These are phyloP conservation scores for Zygotorulaspora sp. DNA, from an alignment of 805 yeast species.

Conservation along the genomic window DNA sequence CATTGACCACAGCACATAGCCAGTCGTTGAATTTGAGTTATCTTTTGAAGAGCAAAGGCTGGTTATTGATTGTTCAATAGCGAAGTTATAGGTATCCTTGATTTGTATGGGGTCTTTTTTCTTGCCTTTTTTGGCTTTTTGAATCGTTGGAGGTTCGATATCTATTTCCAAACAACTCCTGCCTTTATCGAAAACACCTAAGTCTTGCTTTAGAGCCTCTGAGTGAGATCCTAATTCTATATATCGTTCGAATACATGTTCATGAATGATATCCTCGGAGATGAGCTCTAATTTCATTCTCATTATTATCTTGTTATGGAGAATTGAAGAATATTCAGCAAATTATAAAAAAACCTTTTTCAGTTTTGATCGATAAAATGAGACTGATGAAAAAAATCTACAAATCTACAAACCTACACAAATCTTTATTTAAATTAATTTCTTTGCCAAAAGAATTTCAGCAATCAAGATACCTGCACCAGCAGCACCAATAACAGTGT, in stretches of 20 bases:
- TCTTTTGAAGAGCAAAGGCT: conserved; percentile 28
- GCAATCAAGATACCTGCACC: conserved; percentile 97
- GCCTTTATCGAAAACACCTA: conserved; percentile 29
- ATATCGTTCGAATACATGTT: conserved; percentile 34
- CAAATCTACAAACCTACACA: too few relatives aligned
- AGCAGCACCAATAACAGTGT: conserved; percentile 97
- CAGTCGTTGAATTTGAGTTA: conserved; percentile 36
- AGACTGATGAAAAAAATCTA: too few relatives aligned
- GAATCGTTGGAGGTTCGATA: conserved; percentile 22
- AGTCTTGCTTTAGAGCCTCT: conserved; percentile 28
- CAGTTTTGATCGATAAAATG: too few relatives aligned
- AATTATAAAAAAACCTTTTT: too few relatives aligned
- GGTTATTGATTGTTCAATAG: conserved; percentile 29
- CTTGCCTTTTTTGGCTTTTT: conserved; percentile 1
- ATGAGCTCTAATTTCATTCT: conserved; percentile 1
- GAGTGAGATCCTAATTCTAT: conserved; percentile 21
- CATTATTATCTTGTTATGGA: too few relatives aligned
- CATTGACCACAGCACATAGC: conserved; percentile 36
- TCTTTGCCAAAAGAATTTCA: conserved; percentile 76
- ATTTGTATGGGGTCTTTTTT: neutral
- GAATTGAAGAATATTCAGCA: too few relatives aligned
- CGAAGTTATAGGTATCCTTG: conserved; percentile 20
- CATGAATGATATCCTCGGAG: conserved; percentile 26
- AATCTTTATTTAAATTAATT: conserved; percentile 49
- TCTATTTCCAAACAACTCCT: conserved; percentile 16